Base-by-base conservation (phyloP, 306 rosid genomes). In the Acacia melanoxylon region DNA sequence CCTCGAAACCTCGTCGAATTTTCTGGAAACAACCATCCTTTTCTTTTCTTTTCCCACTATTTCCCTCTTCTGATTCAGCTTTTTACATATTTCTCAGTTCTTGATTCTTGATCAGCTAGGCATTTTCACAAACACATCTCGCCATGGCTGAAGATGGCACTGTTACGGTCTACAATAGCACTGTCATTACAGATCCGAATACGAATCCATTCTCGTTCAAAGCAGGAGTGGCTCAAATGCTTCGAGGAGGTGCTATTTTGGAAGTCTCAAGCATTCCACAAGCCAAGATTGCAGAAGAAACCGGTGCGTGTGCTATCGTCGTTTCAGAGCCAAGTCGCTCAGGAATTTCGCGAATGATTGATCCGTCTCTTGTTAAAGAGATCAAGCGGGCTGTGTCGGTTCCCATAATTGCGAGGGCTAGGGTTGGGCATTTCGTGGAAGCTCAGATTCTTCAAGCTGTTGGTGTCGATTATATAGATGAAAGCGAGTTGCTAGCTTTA, bases 391-490 rank as follows among this genome's bases (percentile, higher is more conserved):
- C 76, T 7, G 89, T 92, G 0, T 87, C 92, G n/a, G 62, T 92
- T 42, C 98, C 97, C 12, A 66, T 94, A 2, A 76, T 94, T 72
- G 87, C 89, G 24, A 82, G 91, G 51, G 90, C 88, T 10, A 88
- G 97, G 35, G 87, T 91, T 4, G 98, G 95, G 10, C 98, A 92
- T 67, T 92, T 94, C 83, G 98, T 91, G 0, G 97, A 94, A 74
- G 97, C 97, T 1, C 98, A 94, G 91, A 89, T 94, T 51, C 92
- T 94, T 0, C 90, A 91, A 81, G 82, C 89, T 37, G 22, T 86
- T 15, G 94, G 91, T 2, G 95, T 88, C 3, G 95, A 88, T 52
- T 91, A 91, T 70, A 72, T 94, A 79, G 94, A 94, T 79, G 98
- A 94, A 69, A 91, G 90, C 86, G 95, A 92, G 77, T 51, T 58